Evolutionary conservation across 2,329 filamentous ascomycete species (phyloP).

Genomic region (Xylariaceae sp.): DNA sequence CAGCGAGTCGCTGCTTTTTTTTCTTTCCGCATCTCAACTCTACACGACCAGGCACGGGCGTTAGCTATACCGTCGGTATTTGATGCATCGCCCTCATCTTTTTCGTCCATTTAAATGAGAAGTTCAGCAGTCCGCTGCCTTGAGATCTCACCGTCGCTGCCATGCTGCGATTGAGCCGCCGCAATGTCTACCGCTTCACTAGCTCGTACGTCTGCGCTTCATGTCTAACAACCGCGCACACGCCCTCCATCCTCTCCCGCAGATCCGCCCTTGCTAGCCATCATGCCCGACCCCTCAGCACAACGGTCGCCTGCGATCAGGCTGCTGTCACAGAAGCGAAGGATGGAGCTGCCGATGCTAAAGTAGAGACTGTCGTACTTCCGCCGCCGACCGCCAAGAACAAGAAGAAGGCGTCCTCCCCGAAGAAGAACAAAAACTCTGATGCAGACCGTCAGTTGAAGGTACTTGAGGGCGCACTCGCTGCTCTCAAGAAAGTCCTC

Average conservation of each 20-base stretch:
- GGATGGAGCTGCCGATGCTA: constrained; percentile 3
- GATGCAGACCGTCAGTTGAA: constrained; percentile 29
- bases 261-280: constrained; percentile 9
- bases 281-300: constrained; percentile 23
- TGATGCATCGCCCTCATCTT: constrained; percentile 1
- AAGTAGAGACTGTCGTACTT: not conserved
- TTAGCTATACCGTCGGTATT: not conserved
- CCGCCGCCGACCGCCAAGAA: constrained; percentile 1
- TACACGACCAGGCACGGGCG: not conserved
- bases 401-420: constrained; percentile 4
- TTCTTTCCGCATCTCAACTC: not conserved
- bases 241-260: constrained; percentile 14
- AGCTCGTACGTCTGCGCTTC: constrained; percentile 29
- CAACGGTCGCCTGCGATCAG: constrained; percentile 15
- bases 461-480: constrained; percentile 35
- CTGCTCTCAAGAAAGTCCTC: constrained; percentile 37
- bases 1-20: constrained; percentile 4
- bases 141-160: constrained; percentile 15
- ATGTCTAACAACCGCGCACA: constrained; percentile 22
- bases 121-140: constrained; percentile 4
- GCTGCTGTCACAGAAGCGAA: constrained; percentile 3
- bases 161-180: constrained; percentile 34
- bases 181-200: constrained; percentile 27
- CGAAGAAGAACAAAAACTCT: constrained; percentile 3
- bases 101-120: not conserved